Conservation (phyloP, 164 flowering plant species). For the Nymphaea thermarum region DNA sequence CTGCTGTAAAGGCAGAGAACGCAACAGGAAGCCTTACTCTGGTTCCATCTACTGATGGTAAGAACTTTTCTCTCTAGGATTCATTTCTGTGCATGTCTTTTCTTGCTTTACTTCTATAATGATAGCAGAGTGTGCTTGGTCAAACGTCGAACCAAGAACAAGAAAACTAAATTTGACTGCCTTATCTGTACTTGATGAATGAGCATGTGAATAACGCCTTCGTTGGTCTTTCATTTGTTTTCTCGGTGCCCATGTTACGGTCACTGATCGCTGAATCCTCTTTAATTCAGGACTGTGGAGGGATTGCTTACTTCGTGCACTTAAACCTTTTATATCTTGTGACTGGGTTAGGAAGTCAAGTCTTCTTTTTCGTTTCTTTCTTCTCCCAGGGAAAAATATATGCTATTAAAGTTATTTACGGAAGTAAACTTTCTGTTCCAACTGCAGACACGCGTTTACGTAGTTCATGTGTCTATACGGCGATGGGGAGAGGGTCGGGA, state of each 20-base stretch:
- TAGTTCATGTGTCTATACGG: neutral
- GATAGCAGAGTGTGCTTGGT: neutral
- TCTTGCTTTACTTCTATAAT: neutral
- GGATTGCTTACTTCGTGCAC: no score
- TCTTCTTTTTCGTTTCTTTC: no score
- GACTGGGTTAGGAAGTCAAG: no score
- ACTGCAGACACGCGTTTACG: neutral
- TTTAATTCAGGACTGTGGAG: neutral
- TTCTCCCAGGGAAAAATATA: no score
- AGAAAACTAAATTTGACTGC: neutral
- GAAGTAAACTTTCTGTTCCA: neutral
- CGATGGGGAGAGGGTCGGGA: conserved; percentile 14
- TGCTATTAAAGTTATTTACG: neutral
- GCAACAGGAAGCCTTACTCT: conserved; percentile 23
- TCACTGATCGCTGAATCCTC: neutral
- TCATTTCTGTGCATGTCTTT: neutral
- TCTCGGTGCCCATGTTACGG: neutral
- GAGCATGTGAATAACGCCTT: neutral
- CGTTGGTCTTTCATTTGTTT: neutral
- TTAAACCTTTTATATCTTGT: no score
- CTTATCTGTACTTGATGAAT: neutral
- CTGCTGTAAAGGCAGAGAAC: conserved; percentile 17
- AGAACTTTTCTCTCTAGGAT: conserved; percentile 9
- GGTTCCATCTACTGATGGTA: conserved; percentile 26
- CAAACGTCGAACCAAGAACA: neutral